These are phyloP conservation scores for Pisolithus orientalis DNA, from an alignment of 768 basidiomycete species.

Conservation along the genomic window DNA sequence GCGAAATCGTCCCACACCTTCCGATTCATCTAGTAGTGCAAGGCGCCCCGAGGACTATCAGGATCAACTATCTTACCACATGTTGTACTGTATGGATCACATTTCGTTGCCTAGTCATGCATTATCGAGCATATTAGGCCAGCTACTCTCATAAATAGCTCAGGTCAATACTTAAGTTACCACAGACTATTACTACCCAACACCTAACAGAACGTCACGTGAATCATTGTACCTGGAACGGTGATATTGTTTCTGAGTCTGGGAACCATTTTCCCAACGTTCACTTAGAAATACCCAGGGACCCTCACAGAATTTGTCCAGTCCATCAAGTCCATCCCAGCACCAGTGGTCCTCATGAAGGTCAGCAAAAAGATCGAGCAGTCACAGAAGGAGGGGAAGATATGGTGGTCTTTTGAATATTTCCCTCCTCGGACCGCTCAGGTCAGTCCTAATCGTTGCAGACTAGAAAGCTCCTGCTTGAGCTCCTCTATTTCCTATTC, in stretches of 20 bases:
- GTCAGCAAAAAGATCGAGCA: conserved; percentile 91
- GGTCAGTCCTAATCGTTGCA: conserved; percentile 36
- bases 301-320: neutral
- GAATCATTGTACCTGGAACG: neutral
- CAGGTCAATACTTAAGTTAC: too few species aligned
- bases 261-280: neutral
- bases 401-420: conserved; percentile 99
- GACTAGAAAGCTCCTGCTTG: neutral
- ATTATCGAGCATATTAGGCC: neutral
- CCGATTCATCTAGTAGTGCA: neutral
- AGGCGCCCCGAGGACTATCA: too few species aligned
- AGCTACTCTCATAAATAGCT: too few species aligned
- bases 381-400: conserved; percentile 75
- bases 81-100: too few species aligned
- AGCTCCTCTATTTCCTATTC: neutral
- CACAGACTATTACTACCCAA: neutral
- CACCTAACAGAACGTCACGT: conserved; percentile 13
- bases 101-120: too few species aligned
- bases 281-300: conserved; percentile 21
- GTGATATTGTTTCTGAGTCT: neutral
- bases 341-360: conserved; percentile 54
- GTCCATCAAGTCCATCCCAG: conserved; percentile 16
- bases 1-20: neutral
- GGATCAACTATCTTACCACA: too few species aligned
- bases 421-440: conserved; percentile 95